These are phyloP conservation scores for Cyclotella distinguenda DNA, from an alignment of 108 stramenopile species.

Conservation along the genomic window DNA sequence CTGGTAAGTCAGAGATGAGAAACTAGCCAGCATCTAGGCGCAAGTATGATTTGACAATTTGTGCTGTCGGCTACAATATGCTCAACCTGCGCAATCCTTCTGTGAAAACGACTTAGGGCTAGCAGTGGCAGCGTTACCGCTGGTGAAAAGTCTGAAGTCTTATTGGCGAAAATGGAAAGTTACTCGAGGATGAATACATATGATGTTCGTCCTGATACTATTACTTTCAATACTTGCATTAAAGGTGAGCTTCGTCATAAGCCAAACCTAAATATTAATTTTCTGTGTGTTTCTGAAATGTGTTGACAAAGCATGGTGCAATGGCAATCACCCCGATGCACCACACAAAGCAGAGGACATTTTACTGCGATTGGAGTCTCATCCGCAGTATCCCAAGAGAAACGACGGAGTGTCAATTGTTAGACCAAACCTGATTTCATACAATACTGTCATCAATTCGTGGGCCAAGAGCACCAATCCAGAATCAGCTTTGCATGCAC, in stretches of 20 bases:
- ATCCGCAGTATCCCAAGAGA: conserved; percentile 34
- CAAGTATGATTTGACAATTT: too few species aligned
- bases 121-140: conserved; percentile 41
- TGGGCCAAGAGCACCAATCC: conserved; percentile 50
- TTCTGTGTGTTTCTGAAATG: conserved; percentile 47
- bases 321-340: conserved; percentile 51
- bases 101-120: too few species aligned
- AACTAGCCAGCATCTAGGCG: too few species aligned
- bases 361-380: conserved; percentile 50
- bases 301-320: conserved; percentile 57
- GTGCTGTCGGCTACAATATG: too few species aligned
- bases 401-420: conserved; percentile 44
- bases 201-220: conserved; percentile 58
- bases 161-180: conserved; percentile 58
- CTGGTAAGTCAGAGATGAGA: conserved; percentile 41
- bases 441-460: conserved; percentile 64
- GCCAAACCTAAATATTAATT: conserved; percentile 12
- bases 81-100: too few species aligned
- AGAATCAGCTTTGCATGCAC: conserved; percentile 47
- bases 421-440: conserved; percentile 55
- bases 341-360: conserved; percentile 58
- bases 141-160: conserved; percentile 47
- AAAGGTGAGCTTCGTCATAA: conserved; percentile 37
- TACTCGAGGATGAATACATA: conserved; percentile 27
- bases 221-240: conserved; percentile 65